Base-by-base conservation (phyloP, 164 flowering plant genomes). In the Saururus chinensis region DNA sequence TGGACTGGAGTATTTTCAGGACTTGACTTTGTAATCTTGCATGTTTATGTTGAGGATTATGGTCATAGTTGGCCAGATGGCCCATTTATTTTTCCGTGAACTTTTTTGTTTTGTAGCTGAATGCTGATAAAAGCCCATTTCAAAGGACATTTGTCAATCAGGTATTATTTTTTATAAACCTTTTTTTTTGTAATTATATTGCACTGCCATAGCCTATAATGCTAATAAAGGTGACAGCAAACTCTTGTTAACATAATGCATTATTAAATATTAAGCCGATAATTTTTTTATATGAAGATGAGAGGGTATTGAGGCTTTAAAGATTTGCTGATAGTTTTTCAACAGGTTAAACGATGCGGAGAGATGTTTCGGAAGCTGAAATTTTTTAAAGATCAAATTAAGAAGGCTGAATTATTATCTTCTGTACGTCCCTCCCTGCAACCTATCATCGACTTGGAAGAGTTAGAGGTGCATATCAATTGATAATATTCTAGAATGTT, bases 121-220 rank as follows among this genome's bases (percentile, higher is more conserved):
- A 93, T 79, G 82, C 80, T 37, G 95, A 87, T 57, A 93, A 90
- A 74, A 93, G 99, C 65, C 99, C 99, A 49, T 93, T 93, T 69
- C 99, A 90, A 63, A 69, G 99, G 67, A 90, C 96, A 42, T 93
- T 89, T 81, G 99, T 84, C 59, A 89, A 86, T 74, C 99, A 93
- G 99, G 99, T 93, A 14, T 24, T 23, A 23, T 19, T 55, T 55
- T 21, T 55, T 14, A 17, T 51, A 21, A 45, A 25, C 4, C 16
- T 19, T 24, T 7, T n/a, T 61, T 51, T 40, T 16, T 35, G n/a
- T 53, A 53, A 19, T 19, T 40, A 40, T 1, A 20, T 40, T 13
- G 9, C 41, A 20, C 35, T 40, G 19, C 35, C n/a, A 37, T n/a
- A 21, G 20, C 23, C n/a, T 9, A 19, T 57, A n/a, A n/a, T 20